phyloP scores from a whole-genome alignment of 345 rosid species.

The Populus ilicifolia region DNA sequence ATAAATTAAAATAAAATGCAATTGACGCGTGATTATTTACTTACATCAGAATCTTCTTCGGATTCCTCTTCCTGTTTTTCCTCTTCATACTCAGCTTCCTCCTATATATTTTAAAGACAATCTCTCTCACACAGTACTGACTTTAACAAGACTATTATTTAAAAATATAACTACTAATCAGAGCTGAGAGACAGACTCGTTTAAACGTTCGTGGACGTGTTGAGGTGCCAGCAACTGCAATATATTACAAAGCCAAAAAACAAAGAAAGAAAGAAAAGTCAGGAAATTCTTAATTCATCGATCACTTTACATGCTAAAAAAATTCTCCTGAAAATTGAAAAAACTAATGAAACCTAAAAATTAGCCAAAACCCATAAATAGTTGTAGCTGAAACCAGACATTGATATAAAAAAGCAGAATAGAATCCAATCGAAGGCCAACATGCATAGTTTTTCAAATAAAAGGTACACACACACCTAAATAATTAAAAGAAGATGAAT shows the following conservation, averaged over 20 bases:
- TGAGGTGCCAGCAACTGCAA: conserved; percentile 86
- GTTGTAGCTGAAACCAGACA: too few relatives aligned
- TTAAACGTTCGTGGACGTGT: conserved; percentile 78
- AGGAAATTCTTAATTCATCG: background rate
- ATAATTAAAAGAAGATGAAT: too few relatives aligned
- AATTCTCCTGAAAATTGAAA: background rate
- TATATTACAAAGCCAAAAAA: background rate
- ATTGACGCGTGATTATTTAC: conserved; percentile 14
- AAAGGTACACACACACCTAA: too few relatives aligned
- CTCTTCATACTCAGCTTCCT: conserved; percentile 51
- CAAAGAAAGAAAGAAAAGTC: background rate
- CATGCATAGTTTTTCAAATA: too few relatives aligned
- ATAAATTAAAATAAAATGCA: too few relatives aligned
- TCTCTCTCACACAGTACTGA: background rate
- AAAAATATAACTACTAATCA: background rate
- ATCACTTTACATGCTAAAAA: background rate
- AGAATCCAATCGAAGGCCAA: too few relatives aligned
- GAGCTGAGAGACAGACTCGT: conserved; percentile 38
- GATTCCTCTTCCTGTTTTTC: conserved; percentile 53
- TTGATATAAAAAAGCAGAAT: too few relatives aligned
- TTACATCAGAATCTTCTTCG: conserved; percentile 40
- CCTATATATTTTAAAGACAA: conserved; percentile 27
- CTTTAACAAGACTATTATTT: background rate
- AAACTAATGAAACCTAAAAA: too few relatives aligned
- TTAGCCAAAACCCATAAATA: too few relatives aligned